Evolutionary conservation across 139 green algal genomes (phyloP), one percentile per base, ranked within the genome.

Genomic region (Micractinium sp.): DNA sequence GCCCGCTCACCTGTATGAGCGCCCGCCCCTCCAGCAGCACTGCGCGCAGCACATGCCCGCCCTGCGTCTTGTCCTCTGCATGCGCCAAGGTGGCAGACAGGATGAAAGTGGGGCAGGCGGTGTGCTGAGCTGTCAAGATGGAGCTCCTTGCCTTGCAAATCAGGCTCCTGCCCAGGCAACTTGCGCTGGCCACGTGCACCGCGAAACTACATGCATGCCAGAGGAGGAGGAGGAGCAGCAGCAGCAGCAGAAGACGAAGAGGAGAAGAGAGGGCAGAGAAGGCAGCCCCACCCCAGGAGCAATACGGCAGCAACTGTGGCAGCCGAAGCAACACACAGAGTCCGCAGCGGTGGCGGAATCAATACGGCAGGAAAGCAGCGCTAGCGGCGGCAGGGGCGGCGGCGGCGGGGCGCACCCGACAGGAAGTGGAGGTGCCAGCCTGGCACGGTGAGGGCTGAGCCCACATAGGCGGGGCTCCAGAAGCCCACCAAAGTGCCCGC

Each of bases 351-450:
- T 35, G 14, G 27, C 71, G 2, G 20, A 77, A 20, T 19, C 71
- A 38, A 5, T 20, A 25, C 12, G 18, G 16, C 22, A 35, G 18
- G 18, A 15, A 31, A 15, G 5, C 74, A 80, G 15, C 33, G n/a
- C n/a, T n/a, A n/a, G n/a, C 18, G 3, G 71, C 29, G 29, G 29
- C 27, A 9, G 7, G 47, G 5, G 47, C 47, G 5, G 47, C 47
- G 5, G 47, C 47, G 47, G 47, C 47, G 47, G 47, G 1, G 33
- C 73, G 13, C 41, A 67, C 73, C 76, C 13, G 86, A 85, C n/a
- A 89, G 75, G 76, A 71, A 89, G 76, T 89, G 86, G 1, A 89
- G 38, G 76, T 89, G 86, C 56, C 75, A 89, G 76, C 75, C 85
- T 0, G 86, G 86, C 20, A 89, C 76, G 33, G 75, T 89, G 53